These are phyloP conservation scores for Fusarium sp. DNA, from an alignment of 2,329 filamentous ascomycete species.

Conservation along the genomic window DNA sequence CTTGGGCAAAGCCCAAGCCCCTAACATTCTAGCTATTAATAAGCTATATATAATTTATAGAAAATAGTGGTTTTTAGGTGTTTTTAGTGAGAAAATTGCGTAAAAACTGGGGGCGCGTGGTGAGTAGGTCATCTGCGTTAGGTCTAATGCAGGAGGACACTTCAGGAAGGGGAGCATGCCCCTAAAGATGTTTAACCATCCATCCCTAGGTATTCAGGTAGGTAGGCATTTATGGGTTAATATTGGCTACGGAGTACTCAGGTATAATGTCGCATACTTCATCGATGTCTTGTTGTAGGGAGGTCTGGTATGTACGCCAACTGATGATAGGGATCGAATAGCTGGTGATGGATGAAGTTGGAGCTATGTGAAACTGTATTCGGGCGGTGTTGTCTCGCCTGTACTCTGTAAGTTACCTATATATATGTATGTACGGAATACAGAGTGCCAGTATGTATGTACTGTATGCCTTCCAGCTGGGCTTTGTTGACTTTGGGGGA, in stretches of 20 bases:
- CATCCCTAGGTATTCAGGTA: not conserved
- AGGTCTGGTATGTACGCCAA: not conserved
- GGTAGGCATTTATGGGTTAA: not conserved
- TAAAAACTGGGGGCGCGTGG: too few species aligned
- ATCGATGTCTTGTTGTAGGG: not conserved
- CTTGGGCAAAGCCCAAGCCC: too few species aligned
- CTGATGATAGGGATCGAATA: not conserved
- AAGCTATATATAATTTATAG: too few species aligned
- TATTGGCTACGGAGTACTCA: not conserved
- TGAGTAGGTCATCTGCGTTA: too few species aligned
- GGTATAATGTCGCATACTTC: not conserved
- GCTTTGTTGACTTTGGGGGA: constrained; percentile 6
- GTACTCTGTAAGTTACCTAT: not conserved
- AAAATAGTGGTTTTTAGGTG: too few species aligned
- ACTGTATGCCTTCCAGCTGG: not conserved
- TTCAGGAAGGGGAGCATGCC: constrained; percentile 2
- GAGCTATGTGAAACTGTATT: constrained; percentile 4
- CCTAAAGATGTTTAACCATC: not conserved
- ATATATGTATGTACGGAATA: not conserved
- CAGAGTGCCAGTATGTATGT: not conserved
- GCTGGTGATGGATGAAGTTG: not conserved
- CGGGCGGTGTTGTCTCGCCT: not conserved
- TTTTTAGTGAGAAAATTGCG: too few species aligned
- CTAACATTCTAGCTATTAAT: too few species aligned
- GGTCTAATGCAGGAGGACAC: not conserved